Evolutionary conservation across 495 filamentous ascomycete species (phyloP), one percentile per base, ranked within the genome.

Genomic region (Pseudomonodictys pantanalensis): DNA sequence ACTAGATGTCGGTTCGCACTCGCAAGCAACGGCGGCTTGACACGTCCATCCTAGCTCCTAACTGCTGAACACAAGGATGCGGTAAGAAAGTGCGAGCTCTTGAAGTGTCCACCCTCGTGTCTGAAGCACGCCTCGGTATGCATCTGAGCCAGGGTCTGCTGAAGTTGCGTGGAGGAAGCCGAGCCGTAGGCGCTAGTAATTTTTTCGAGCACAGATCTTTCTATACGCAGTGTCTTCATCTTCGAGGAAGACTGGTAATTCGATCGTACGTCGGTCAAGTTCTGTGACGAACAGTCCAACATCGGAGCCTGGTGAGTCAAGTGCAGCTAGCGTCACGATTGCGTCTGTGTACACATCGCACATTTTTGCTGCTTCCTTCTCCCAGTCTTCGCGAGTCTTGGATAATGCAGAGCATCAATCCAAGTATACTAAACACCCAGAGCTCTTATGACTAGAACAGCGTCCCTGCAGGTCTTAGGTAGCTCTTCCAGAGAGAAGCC

Each of bases 331-430:
- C 8, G 42, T 45, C 8, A 45, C 17, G 18, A 8, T 7, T 8
- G 42, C 42, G 22, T 45, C 18, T 17, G n/a, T 7, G 42, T 45
- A 45, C 18, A 45, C 42, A 18, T 45, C n/a, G 18, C n/a, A 17
- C 42, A 45, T 45, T 24, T 45, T 45, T 24, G 42, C 22, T 8
- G 42, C n/a, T 45, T 45, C 42, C 42, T 45, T 45, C 18, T 45
- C 42, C 42, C 42, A 45, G 42, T 45, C 42, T 45, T 45, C 42
- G 32, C 8, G 32, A 35, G 32, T 35, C 32, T 35, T 35, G 32
- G 15, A 35, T 35, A 35, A 35, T 35, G 15, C 32, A 35, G 8
- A 35, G 32, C 15, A 35, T 35, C 32, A 15, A 35, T 35, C 32
- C 32, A 35, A 15, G 15, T 7, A 35, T 8, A 35, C 8, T 7